These are phyloP conservation scores for Angomonas ambiguus DNA, from an alignment of 208 protist genomes.

Conservation along the genomic window DNA sequence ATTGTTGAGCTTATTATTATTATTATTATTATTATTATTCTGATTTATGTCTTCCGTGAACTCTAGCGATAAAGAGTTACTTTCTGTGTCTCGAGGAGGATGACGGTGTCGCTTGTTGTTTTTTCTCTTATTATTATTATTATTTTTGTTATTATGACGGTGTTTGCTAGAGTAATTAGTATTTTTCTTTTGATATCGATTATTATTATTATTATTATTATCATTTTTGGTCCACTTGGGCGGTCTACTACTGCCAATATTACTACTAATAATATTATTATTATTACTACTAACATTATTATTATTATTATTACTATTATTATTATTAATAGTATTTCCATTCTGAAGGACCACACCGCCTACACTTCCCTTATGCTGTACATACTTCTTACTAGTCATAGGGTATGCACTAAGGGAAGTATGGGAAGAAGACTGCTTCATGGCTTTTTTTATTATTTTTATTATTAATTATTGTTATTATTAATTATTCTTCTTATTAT, in stretches of 20 bases:
- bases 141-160: not conserved
- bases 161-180: no score
- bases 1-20: not conserved
- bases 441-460: not conserved
- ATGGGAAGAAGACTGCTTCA: not conserved
- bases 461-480: not conserved
- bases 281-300: conserved; percentile 1
- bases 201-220: no score
- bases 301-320: conserved; percentile 6
- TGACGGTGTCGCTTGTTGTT: no score
- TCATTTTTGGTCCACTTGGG: not conserved
- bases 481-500: not conserved
- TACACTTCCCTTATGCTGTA: no score
- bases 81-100: no score
- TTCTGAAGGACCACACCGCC: not conserved
- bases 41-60: no score
- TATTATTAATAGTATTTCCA: conserved; percentile 6
- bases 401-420: not conserved
- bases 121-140: not conserved
- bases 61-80: no score
- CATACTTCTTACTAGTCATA: not conserved
- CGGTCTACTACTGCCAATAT: no score
- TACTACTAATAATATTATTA: not conserved
- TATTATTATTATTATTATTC: not conserved
- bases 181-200: no score